Percentiles rank a stretch among this genome's conserved stretches.
phyloP scores from a whole-genome alignment of 345 rosid species.

The Aurinia saxatilis region DNA sequence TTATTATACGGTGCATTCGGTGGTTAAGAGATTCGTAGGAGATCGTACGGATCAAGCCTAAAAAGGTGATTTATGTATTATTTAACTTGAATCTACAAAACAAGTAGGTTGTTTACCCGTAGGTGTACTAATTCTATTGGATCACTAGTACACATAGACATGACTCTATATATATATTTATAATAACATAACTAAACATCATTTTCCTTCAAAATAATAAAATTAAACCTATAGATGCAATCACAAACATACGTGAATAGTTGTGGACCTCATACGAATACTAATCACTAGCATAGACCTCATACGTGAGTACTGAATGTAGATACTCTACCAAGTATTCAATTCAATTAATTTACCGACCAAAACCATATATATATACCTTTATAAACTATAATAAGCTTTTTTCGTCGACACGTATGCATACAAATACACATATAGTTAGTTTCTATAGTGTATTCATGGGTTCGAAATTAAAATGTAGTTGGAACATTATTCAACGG shows the following conservation, averaged over 20 bases:
- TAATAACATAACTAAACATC: neutral
- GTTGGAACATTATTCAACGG: slow-evolving; percentile 25
- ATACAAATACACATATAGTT: neutral
- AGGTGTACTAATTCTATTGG: slow-evolving; percentile 14
- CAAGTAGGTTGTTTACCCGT: neutral
- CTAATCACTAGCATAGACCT: no score
- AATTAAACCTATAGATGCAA: neutral
- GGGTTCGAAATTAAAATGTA: neutral
- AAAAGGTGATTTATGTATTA: slow-evolving; percentile 5
- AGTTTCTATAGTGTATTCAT: neutral
- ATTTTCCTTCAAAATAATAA: neutral
- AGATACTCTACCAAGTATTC: neutral
- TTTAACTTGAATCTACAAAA: slow-evolving; percentile 9
- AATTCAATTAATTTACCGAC: slow-evolving; percentile 16
- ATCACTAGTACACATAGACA: slow-evolving; percentile 14
- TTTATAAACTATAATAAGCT: neutral
- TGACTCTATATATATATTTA: neutral
- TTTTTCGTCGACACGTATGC: slow-evolving; percentile 1
- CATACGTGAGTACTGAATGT: neutral
- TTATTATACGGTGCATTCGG: neutral
- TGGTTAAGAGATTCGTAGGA: neutral
- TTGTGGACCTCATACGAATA: neutral
- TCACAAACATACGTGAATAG: slow-evolving; percentile 2
- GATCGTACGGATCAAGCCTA: slow-evolving; percentile 4
- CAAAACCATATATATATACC: neutral